A percentile compares a stretch with the other conserved stretches of the same genome.
phyloP scores from a whole-genome alignment of 306 rosid genomes.

The Elaeagnus macrophylla region DNA sequence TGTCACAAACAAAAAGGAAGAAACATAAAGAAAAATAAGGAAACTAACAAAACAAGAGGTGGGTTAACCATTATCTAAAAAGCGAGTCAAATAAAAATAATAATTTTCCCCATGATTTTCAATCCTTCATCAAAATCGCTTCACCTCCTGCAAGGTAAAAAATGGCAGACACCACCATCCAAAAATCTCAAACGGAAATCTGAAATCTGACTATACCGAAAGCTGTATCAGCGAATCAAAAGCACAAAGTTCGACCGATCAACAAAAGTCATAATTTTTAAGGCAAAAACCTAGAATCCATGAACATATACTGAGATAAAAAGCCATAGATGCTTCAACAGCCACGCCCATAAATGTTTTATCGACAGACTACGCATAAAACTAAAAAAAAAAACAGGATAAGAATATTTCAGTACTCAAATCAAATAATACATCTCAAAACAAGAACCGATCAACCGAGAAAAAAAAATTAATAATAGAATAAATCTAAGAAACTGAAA shows the following conservation, averaged over 20 bases:
- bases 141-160: conserved; percentile 23
- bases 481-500: conserved; percentile 25
- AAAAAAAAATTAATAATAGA: conserved; percentile 5
- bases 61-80: conserved; percentile 8
- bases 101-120: neutral
- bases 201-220: conserved; percentile 16
- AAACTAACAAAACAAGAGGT: neutral
- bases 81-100: neutral
- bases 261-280: conserved; percentile 2
- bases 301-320: neutral
- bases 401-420: conserved; percentile 13
- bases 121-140: conserved; percentile 24
- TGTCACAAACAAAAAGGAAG: neutral
- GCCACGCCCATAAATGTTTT: neutral
- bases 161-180: neutral
- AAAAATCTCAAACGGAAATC: conserved; percentile 10
- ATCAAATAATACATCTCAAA: conserved; percentile 23
- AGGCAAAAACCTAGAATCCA: conserved; percentile 13
- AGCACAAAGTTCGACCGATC: conserved; percentile 13
- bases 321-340: neutral
- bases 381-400: conserved; percentile 1
- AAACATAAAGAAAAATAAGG: neutral
- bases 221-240: conserved; percentile 4
- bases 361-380: conserved; percentile 6
- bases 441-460: conserved; percentile 34